phyloP scores from a whole-genome alignment of 495 filamentous ascomycete genomes.

The Peziza echinospora region DNA sequence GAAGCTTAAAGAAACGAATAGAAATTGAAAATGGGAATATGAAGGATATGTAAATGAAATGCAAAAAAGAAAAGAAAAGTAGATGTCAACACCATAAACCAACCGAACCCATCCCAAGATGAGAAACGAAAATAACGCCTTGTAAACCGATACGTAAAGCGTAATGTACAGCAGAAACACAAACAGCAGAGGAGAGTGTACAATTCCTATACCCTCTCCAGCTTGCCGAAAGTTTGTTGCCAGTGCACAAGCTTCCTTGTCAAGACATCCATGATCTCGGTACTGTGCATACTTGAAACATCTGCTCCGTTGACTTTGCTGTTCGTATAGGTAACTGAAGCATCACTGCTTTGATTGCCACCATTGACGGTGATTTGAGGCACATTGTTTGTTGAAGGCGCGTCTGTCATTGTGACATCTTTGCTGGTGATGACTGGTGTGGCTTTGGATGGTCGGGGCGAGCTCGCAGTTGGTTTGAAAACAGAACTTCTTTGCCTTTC shows the following conservation, averaged over 20 bases:
- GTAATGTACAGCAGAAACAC: not conserved
- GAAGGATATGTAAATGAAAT: not conserved
- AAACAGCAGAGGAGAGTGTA: not conserved
- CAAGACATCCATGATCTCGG: slow-evolving; percentile 38
- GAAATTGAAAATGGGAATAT: no score
- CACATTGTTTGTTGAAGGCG: not conserved
- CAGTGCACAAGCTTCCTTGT: slow-evolving; percentile 34
- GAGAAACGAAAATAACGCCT: not conserved
- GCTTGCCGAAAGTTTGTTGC: slow-evolving; percentile 21
- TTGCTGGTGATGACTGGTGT: not conserved
- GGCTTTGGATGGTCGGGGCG: not conserved
- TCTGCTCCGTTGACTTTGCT: slow-evolving; percentile 16
- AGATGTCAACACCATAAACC: not conserved
- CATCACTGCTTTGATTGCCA: not conserved
- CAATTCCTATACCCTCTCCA: not conserved
- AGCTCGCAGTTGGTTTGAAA: not conserved
- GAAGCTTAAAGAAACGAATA: not conserved
- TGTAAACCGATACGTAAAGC: not conserved
- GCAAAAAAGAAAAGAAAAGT: not conserved
- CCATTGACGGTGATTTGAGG: not conserved
- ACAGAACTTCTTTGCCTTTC: slow-evolving; percentile 27
- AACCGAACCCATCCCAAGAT: not conserved
- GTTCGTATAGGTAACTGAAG: slow-evolving; percentile 1
- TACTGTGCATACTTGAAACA: slow-evolving; percentile 30
- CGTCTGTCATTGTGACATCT: not conserved